Evolutionary conservation across 768 basidiomycete species (phyloP).

Genomic region (Myochromella boudieri): DNA sequence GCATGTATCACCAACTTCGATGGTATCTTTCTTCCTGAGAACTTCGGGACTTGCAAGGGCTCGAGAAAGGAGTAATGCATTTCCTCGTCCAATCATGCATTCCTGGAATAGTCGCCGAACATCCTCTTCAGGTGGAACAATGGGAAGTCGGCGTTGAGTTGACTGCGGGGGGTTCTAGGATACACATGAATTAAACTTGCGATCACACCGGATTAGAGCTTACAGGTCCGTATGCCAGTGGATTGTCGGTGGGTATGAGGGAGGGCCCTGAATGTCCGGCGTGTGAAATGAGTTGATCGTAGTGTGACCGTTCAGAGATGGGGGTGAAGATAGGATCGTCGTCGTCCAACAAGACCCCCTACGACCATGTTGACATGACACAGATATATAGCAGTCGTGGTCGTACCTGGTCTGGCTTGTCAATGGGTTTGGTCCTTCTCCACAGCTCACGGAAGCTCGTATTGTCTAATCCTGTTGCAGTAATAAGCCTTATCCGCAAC

Average conservation of each 20-base stretch:
- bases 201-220: constrained; percentile 11
- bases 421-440: constrained; percentile 74
- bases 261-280: too few species aligned
- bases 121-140: constrained; percentile 81
- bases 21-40: constrained; percentile 60
- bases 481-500: not conserved
- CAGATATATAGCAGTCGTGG: constrained; percentile 1
- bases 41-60: constrained; percentile 73
- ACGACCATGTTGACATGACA: not conserved
- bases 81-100: constrained; percentile 81
- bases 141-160: constrained; percentile 31
- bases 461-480: constrained; percentile 32
- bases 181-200: constrained; percentile 1
- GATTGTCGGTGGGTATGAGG: too few species aligned
- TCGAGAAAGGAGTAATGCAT: constrained; percentile 72
- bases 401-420: constrained; percentile 78
- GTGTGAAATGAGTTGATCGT: constrained; percentile 31
- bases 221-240: constrained; percentile 25
- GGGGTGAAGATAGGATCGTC: constrained; percentile 82
- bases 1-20: constrained; percentile 49
- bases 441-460: constrained; percentile 70
- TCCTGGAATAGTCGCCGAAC: constrained; percentile 82
- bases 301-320: constrained; percentile 36
- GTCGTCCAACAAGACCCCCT: constrained; percentile 77
- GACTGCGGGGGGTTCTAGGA: constrained; percentile 27